These are phyloP conservation scores for Penicillium freii DNA, from an alignment of 2,329 filamentous ascomycete genomes.

Conservation along the genomic window DNA sequence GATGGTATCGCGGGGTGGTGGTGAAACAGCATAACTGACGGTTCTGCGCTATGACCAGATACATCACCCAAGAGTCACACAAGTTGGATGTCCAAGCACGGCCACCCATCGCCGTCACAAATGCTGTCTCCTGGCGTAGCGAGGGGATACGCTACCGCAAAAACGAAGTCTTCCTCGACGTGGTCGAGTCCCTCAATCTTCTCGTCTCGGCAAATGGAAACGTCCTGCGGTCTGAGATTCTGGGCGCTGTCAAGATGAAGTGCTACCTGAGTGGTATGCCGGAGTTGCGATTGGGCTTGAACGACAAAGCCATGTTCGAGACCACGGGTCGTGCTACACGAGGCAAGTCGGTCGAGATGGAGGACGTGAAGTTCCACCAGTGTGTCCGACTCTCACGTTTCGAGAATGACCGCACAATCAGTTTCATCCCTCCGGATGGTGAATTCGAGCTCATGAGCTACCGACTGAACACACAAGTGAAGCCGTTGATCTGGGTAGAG, in stretches of 20 bases:
- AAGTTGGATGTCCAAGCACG: conserved; percentile 96
- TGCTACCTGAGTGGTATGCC: conserved; percentile 99
- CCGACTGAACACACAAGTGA: conserved; percentile 96
- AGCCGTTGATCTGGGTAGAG: conserved; percentile 98
- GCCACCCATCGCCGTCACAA: conserved; percentile 95
- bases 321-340: conserved; percentile 90
- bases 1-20: neutral
- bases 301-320: conserved; percentile 99
- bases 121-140: conserved; percentile 95
- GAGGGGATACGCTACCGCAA: conserved; percentile 98
- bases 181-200: conserved; percentile 93
- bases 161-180: conserved; percentile 98
- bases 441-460: conserved; percentile 99
- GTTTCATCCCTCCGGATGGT: conserved; percentile 96
- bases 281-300: conserved; percentile 86
- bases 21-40: neutral
- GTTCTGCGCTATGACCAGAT: conserved; percentile 45
- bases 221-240: conserved; percentile 90
- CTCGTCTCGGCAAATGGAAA: conserved; percentile 93
- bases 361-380: conserved; percentile 99
- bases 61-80: conserved; percentile 98
- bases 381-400: conserved; percentile 94
- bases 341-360: conserved; percentile 98
- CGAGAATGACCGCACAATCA: conserved; percentile 98
- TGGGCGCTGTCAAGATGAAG: conserved; percentile 99